phyloP scores from a whole-genome alignment of 2,329 filamentous ascomycete genomes.

The Eurotiales sp. region DNA sequence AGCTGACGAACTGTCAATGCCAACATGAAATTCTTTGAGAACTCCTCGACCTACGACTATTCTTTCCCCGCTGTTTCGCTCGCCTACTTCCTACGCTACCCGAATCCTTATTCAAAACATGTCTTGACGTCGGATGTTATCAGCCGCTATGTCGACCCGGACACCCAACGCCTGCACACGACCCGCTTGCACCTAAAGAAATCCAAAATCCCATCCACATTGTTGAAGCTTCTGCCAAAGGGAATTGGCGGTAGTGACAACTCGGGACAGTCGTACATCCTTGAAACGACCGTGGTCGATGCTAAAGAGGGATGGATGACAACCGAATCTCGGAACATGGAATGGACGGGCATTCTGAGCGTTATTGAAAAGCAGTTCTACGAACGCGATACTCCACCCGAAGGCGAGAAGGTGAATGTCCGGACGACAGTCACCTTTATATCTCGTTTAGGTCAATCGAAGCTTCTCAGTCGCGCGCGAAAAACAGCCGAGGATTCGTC shows the following conservation, averaged over 20 bases:
- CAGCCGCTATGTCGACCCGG: conserved; percentile 58
- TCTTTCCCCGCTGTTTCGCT: conserved; percentile 63
- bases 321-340: conserved; percentile 61
- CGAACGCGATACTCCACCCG: conserved; percentile 33
- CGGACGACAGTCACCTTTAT: conserved; percentile 60
- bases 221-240: conserved; percentile 59
- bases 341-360: conserved; percentile 62
- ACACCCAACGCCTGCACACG: conserved; percentile 58
- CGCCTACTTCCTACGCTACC: conserved; percentile 66
- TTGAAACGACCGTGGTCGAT: conserved; percentile 61
- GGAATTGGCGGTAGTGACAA: conserved; percentile 56
- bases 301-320: conserved; percentile 63
- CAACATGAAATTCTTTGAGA: conserved; percentile 53
- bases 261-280: conserved; percentile 59
- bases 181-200: conserved; percentile 60
- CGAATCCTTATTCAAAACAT: conserved; percentile 63
- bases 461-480: conserved; percentile 42
- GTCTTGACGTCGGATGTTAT: conserved; percentile 65
- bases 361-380: conserved; percentile 61
- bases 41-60: conserved; percentile 60
- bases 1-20: neutral
- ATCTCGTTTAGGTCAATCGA: conserved; percentile 57
- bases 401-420: conserved; percentile 50
- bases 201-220: conserved; percentile 58
- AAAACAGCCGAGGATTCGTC: conserved; percentile 31